Evolutionary conservation across 305 asterid genomes (phyloP).

Genomic region (Fraxinus latifolia): DNA sequence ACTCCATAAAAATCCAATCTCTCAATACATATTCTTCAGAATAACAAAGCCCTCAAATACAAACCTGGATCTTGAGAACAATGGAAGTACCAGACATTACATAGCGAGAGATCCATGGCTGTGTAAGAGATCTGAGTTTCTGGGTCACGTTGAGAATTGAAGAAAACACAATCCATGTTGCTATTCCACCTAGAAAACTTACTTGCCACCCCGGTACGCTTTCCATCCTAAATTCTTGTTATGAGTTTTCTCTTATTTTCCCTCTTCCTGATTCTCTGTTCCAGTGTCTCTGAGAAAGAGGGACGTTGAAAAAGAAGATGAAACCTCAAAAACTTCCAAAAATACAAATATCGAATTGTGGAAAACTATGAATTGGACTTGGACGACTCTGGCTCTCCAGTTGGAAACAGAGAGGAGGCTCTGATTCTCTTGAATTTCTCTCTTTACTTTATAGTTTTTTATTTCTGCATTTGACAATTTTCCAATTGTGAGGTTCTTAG

Average conservation of each 20-base stretch:
- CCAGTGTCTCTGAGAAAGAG: not conserved
- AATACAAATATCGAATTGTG: slow-evolving; percentile 4
- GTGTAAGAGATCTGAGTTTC: slow-evolving; percentile 70
- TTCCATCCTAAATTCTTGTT: slow-evolving; percentile 43
- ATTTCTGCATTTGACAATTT: not conserved
- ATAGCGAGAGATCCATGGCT: slow-evolving; percentile 61
- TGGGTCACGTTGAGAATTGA: slow-evolving; percentile 58
- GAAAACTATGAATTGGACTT: slow-evolving; percentile 15
- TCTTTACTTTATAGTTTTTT: no score
- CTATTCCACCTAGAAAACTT: slow-evolving; percentile 52
- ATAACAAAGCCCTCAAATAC: slow-evolving; percentile 4
- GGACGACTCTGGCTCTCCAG: slow-evolving; percentile 4
- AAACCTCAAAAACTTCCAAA: slow-evolving; percentile 14
- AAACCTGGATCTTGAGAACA: slow-evolving; percentile 80
- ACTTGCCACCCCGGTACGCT: slow-evolving; percentile 59
- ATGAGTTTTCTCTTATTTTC: not conserved
- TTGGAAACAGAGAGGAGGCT: not conserved
- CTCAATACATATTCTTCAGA: not conserved
- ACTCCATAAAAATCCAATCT: not conserved
- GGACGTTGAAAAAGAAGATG: not conserved
- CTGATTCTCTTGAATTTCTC: not conserved
- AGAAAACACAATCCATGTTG: slow-evolving; percentile 69
- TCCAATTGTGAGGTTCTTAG: not conserved
- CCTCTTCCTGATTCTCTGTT: not conserved
- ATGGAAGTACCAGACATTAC: slow-evolving; percentile 59